Conservation (phyloP, 2,329 filamentous ascomycete genomes). For the Colletotrichum salicis region DNA sequence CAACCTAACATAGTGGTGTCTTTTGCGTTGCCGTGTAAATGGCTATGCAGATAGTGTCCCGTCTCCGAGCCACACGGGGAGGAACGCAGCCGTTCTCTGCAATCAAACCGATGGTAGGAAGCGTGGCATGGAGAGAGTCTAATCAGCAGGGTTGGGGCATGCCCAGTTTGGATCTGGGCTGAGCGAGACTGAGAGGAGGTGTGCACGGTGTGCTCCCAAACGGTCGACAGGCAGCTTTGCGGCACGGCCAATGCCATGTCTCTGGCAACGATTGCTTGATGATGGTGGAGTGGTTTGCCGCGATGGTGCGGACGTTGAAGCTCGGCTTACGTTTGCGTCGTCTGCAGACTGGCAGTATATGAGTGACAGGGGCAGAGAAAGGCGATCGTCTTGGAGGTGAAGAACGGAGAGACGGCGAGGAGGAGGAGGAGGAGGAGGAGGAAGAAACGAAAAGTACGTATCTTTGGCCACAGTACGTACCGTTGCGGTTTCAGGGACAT, state of each 20-base stretch:
- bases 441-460: not conserved
- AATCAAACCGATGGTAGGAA: not conserved
- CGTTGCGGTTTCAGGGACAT: not conserved
- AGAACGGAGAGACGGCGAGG: not conserved
- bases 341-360: not conserved
- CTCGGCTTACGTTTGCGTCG: no score
- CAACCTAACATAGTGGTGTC: not conserved
- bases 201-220: not conserved
- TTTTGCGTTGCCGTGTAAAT: not conserved
- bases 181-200: not conserved
- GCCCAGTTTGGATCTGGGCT: not conserved
- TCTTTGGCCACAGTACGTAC: not conserved
- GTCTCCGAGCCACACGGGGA: slow-evolving; percentile 8
- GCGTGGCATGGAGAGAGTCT: not conserved
- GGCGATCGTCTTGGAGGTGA: not conserved
- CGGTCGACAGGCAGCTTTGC: no score
- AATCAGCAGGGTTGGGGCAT: not conserved
- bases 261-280: no score
- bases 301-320: no score
- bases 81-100: not conserved
- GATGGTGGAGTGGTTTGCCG: no score
- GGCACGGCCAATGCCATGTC: no score
- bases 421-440: not conserved
- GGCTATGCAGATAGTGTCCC: not conserved
- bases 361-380: not conserved